These are phyloP conservation scores for Tricholoma flavovirens DNA, from an alignment of 768 basidiomycete genomes.

Conservation along the genomic window DNA sequence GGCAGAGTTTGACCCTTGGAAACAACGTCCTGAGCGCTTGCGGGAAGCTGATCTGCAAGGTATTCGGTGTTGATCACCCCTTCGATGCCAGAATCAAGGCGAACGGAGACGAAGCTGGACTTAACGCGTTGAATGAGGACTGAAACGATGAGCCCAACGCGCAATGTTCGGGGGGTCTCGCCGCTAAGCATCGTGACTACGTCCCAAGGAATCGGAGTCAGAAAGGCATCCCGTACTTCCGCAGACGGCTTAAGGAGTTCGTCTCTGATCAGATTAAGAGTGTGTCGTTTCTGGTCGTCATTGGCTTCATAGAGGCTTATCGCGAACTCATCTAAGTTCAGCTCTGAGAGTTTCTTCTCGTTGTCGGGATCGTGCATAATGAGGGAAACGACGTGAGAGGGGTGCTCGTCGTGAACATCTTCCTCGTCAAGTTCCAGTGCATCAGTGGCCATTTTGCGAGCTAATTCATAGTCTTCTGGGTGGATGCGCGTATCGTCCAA, in stretches of 20 bases:
- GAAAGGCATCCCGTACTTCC: conserved; percentile 67
- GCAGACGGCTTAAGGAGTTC: conserved; percentile 79
- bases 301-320: conserved; percentile 83
- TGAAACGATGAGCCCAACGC: conserved; percentile 76
- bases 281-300: conserved; percentile 82
- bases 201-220: conserved; percentile 64
- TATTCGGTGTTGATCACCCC: conserved; percentile 63
- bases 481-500: conserved; percentile 95
- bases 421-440: conserved; percentile 97
- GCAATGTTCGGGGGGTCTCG: conserved; percentile 76
- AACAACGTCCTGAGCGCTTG: conserved; percentile 42
- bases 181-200: conserved; percentile 94
- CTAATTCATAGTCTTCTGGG: conserved; percentile 95
- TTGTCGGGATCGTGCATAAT: conserved; percentile 82
- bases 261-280: conserved; percentile 80
- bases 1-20: conserved; percentile 77
- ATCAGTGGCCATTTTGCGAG: conserved; percentile 97
- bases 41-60: conserved; percentile 43
- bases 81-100: conserved; percentile 92
- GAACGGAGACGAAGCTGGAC: conserved; percentile 49
- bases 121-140: conserved; percentile 59
- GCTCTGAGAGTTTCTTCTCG: conserved; percentile 76
- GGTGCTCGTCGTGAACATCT: conserved; percentile 87
- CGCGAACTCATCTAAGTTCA: conserved; percentile 95
- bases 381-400: conserved; percentile 80